These are phyloP conservation scores for Auricularia sp. DNA, from an alignment of 768 basidiomycete genomes.

Conservation along the genomic window DNA sequence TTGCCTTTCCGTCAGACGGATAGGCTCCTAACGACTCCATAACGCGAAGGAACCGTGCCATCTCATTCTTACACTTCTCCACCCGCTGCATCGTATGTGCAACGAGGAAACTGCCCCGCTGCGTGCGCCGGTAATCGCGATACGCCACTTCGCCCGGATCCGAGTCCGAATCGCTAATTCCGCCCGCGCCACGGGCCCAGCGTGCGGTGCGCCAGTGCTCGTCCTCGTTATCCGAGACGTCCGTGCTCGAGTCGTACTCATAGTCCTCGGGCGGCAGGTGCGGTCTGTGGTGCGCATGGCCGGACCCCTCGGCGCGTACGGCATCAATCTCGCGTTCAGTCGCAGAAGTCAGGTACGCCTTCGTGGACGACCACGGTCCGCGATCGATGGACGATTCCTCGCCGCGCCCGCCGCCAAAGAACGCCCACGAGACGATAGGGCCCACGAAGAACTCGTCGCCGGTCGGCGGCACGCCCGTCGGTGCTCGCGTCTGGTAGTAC, in stretches of 20 bases:
- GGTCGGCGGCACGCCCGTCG: conserved; percentile 15
- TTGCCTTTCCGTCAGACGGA: conserved; percentile 19
- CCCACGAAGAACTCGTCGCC: conserved; percentile 49
- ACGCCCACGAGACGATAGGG: conserved; percentile 83
- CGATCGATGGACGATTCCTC: conserved; percentile 62
- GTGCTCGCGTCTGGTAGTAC: conserved; percentile 12
- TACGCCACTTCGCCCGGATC: conserved; percentile 41
- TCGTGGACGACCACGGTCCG: conserved; percentile 63
- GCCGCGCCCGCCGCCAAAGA: conserved; percentile 78
- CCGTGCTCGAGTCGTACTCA: conserved; percentile 4
- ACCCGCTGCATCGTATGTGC: conserved; percentile 60
- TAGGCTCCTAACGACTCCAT: conserved; percentile 47
- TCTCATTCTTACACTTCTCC: conserved; percentile 54
- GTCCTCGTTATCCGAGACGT: conserved; percentile 25
- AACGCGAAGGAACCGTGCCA: conserved; percentile 57
- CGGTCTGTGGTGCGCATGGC: conserved; percentile 61
- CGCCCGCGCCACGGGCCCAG: not conserved
- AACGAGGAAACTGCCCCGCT: conserved; percentile 68
- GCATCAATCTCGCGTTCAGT: conserved; percentile 59
- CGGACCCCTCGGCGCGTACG: conserved; percentile 71
- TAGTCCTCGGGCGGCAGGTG: conserved; percentile 70
- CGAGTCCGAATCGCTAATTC: conserved; percentile 8
- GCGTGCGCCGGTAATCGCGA: conserved; percentile 72
- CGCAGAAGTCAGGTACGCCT: conserved; percentile 56
- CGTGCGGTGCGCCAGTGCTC: conserved; percentile 8